These are phyloP conservation scores for Peterozyma xylosa DNA, from an alignment of 805 yeast genomes.

Conservation along the genomic window DNA sequence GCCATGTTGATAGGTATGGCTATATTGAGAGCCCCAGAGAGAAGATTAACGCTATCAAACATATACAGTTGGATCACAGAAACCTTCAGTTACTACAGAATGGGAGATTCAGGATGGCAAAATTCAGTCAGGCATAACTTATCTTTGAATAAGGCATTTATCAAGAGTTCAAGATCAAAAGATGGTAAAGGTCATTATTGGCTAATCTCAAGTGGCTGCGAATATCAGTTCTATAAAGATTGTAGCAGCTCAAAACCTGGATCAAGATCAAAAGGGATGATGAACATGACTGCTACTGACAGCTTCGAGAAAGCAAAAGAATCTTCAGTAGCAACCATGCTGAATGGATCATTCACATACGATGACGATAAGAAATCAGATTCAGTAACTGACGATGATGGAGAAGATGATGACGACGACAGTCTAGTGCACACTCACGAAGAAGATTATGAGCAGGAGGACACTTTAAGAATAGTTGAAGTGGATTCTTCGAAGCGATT, in stretches of 20 bases:
- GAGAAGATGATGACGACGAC: constrained; percentile 6
- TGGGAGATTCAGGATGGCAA: constrained; percentile 93
- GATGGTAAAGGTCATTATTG: constrained; percentile 92
- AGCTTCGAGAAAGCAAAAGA: background rate
- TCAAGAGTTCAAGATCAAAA: constrained; percentile 83
- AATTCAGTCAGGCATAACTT: constrained; percentile 93
- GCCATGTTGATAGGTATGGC: constrained; percentile 94
- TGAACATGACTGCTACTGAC: background rate
- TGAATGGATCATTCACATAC: no score
- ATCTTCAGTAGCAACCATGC: background rate
- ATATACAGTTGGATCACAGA: constrained; percentile 89
- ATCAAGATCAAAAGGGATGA: constrained; percentile 1
- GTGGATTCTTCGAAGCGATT: background rate
- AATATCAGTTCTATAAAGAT: constrained; percentile 68
- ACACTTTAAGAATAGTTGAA: no score
- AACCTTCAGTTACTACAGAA: constrained; percentile 75
- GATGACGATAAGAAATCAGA: constrained; percentile 6
- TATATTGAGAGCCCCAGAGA: constrained; percentile 67
- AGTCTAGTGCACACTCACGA: constrained; percentile 6
- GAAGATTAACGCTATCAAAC: constrained; percentile 70
- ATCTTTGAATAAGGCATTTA: constrained; percentile 87
- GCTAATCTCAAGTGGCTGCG: constrained; percentile 81
- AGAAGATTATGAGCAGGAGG: background rate
- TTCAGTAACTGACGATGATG: constrained; percentile 5
- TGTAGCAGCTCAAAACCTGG: constrained; percentile 23